Conservation (phyloP, 2,329 filamentous ascomycete species). For the Apiospora marii region DNA sequence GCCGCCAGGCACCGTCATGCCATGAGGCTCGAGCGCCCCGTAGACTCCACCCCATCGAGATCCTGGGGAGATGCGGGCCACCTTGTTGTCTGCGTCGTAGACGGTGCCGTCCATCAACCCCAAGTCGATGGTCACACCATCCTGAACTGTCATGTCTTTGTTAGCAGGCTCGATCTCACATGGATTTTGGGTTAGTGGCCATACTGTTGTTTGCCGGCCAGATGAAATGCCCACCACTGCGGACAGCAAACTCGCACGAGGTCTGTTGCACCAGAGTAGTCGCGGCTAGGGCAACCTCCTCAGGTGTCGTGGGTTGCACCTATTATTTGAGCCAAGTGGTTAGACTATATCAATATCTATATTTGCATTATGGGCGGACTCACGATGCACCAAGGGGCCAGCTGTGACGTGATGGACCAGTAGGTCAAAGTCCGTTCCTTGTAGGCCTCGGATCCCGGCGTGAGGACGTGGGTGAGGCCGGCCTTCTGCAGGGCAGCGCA, state of each 20-base stretch:
- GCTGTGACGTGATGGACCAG: slow-evolving; percentile 26
- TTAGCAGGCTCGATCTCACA: background rate
- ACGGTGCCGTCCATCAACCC: slow-evolving; percentile 41
- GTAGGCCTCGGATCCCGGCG: background rate
- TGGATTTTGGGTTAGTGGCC: background rate
- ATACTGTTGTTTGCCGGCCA: slow-evolving; percentile 22
- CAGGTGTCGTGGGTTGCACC: slow-evolving; percentile 29
- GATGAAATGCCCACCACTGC: slow-evolving; percentile 29
- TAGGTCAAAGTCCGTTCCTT: slow-evolving; percentile 36
- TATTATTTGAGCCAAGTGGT: background rate
- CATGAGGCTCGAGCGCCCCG: slow-evolving; percentile 26
- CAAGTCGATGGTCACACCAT: slow-evolving; percentile 30
- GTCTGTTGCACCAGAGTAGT: slow-evolving; percentile 30
- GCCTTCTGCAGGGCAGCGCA: background rate
- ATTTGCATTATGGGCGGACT: background rate
- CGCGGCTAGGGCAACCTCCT: slow-evolving; percentile 25
- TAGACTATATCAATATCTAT: background rate
- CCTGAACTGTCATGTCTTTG: slow-evolving; percentile 18
- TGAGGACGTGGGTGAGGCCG: background rate
- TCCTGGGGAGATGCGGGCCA: slow-evolving; percentile 42
- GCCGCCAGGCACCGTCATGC: slow-evolving; percentile 35
- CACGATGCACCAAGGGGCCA: slow-evolving; percentile 27
- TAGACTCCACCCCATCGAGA: slow-evolving; percentile 37
- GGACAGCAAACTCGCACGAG: slow-evolving; percentile 29
- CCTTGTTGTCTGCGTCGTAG: slow-evolving; percentile 37